Evolutionary conservation across 805 yeast species (phyloP).

Genomic region (Crinitomyces ghanaensis): DNA sequence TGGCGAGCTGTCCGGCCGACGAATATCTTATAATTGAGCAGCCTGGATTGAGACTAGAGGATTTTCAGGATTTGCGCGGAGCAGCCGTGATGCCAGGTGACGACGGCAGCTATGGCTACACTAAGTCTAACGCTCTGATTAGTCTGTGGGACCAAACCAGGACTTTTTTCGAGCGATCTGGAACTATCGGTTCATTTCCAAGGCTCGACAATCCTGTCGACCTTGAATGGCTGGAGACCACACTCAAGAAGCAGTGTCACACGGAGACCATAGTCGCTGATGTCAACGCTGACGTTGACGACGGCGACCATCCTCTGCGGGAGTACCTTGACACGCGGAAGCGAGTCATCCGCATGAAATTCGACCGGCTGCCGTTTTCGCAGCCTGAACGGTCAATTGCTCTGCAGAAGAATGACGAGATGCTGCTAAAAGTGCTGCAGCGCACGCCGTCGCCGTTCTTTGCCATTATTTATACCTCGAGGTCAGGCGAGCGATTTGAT

Average conservation of each 20-base stretch:
- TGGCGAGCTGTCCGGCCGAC: conserved; percentile 37
- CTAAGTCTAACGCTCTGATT: conserved; percentile 3
- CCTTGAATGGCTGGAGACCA: conserved; percentile 31
- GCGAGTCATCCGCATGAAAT: conserved; percentile 45
- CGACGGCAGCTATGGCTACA: no score
- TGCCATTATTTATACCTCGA: conserved; percentile 47
- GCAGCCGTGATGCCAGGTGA: conserved; percentile 4
- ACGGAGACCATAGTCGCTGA: conserved; percentile 32
- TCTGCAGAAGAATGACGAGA: conserved; percentile 34
- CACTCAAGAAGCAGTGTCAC: conserved; percentile 37
- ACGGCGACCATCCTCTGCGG: conserved; percentile 12
- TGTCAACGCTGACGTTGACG: conserved; percentile 26
- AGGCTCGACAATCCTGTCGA: conserved; percentile 25
- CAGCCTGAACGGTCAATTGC: conserved; percentile 25
- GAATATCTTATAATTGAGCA: conserved; percentile 42
- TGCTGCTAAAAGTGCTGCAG: conserved; percentile 45
- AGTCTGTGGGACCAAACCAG: conserved; percentile 14
- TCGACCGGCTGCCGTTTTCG: conserved; percentile 36
- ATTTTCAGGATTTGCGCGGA: conserved; percentile 27
- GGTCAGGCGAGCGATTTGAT: conserved; percentile 16
- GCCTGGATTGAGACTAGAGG: conserved; percentile 42
- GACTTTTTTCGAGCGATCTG: conserved; percentile 11
- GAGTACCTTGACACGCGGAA: conserved; percentile 48
- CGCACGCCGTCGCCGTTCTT: conserved; percentile 65
- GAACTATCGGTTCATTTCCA: conserved; percentile 19